Conservation (phyloP, 768 basidiomycete genomes). For the Lactarius psammicola region DNA sequence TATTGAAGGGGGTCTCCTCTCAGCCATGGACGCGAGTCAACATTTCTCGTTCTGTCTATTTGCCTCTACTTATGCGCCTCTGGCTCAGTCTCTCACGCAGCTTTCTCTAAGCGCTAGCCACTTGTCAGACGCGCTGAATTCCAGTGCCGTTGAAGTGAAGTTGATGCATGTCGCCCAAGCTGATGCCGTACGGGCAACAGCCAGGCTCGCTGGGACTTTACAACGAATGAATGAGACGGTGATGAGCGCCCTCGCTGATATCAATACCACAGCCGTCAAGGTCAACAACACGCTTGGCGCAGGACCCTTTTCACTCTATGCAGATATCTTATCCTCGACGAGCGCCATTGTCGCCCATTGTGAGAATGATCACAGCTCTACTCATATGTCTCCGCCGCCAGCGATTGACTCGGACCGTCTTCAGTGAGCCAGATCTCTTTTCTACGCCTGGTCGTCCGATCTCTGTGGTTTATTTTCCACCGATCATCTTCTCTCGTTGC, state of each 20-base stretch:
- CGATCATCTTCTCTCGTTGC: slow-evolving; percentile 10
- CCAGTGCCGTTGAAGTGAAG: slow-evolving; percentile 15
- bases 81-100: slow-evolving; percentile 13
- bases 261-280: slow-evolving; percentile 19
- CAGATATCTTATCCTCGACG: slow-evolving; percentile 4
- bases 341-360: slow-evolving; percentile 3
- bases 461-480: slow-evolving; percentile 18
- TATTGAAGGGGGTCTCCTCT: slow-evolving; percentile 16
- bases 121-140: slow-evolving; percentile 13
- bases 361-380: slow-evolving; percentile 1
- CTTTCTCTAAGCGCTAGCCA: slow-evolving; percentile 8
- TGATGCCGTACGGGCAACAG: slow-evolving; percentile 18
- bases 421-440: slow-evolving; percentile 14
- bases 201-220: slow-evolving; percentile 18
- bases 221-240: slow-evolving; percentile 20
- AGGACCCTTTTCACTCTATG: slow-evolving; percentile 3
- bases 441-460: slow-evolving; percentile 6
- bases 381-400: neutral
- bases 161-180: slow-evolving; percentile 15
- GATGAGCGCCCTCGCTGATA: slow-evolving; percentile 16
- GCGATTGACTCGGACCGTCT: slow-evolving; percentile 1
- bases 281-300: slow-evolving; percentile 17
- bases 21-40: slow-evolving; percentile 15
- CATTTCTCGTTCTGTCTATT: neutral
- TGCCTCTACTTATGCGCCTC: neutral